Evolutionary conservation across 805 yeast genomes (phyloP), one percentile per base, ranked within the genome.

Genomic region (Kodamaea laetipori): DNA sequence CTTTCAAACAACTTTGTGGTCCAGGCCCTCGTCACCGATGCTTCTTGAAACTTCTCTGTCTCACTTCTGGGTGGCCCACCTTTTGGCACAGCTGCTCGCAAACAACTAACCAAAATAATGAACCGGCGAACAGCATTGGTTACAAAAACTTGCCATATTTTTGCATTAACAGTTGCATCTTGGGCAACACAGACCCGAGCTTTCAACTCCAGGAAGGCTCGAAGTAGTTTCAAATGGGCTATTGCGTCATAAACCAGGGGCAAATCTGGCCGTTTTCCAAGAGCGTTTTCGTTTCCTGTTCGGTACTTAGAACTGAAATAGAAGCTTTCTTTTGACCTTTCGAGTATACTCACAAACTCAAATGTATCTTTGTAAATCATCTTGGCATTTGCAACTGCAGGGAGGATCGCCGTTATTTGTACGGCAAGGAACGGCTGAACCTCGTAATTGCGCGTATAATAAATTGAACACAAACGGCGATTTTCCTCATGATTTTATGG

Each of bases 91-190:
- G 13, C n/a, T 8, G 23, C 23, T 38, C 45, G 19, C 38, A 45
- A 41, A 16, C 57, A 60, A 16, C 55, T 51, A 4, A 56, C 50
- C 43, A 56, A 54, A 3, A 54, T 19, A 1, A 51, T 48, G 27
- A 60, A 61, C 17, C 61, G 37, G 24, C 58, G 46, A 3, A 52
- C 58, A 1, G 65, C 60, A 15, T 45, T 37, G 2, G 62, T 52
- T 7, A 60, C 44, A 39, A 53, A 60, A 11, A 49, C 49, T 33
- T 58, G 53, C 65, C 65, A 61, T 1, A 15, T 13, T 31, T 52
- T 53, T 40, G 36, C 21, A 18, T 39, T 15, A 8, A 6, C 24
- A 18, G 18, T 39, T 41, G 33, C 36, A 28, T 6, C 55, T 27
- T 4, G 28, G 16, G 13, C 37, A n/a, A 32, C 57, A 53, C 46